phyloP scores from a whole-genome alignment of 1,284 basidiomycete species.

The Trichosporon sp. region DNA sequence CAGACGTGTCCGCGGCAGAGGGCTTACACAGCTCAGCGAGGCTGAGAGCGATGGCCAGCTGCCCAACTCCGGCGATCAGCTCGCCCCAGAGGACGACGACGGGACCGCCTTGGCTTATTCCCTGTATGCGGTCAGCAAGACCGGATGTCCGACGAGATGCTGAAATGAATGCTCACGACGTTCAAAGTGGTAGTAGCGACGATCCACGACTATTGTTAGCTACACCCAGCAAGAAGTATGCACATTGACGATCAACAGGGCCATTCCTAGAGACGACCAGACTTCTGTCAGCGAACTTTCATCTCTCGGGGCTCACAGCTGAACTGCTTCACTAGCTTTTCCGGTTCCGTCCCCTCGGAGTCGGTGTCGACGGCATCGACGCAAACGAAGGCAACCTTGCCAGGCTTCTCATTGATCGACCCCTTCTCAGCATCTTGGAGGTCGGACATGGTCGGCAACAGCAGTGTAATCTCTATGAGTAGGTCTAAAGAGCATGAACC shows the following conservation, averaged over 20 bases:
- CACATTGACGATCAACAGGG: neutral
- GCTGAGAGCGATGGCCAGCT: neutral
- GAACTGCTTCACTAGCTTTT: conserved; percentile 2
- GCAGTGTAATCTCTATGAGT: neutral
- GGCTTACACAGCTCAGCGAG: conserved; percentile 2
- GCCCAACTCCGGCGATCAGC: conserved; percentile 2
- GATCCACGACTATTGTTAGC: neutral
- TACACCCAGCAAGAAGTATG: neutral
- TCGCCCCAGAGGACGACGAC: conserved; percentile 6
- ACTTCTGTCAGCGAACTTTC: neutral
- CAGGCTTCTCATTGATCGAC: too few species aligned
- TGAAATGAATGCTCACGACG: neutral
- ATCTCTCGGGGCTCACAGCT: neutral
- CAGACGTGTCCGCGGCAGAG: neutral
- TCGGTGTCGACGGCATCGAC: neutral
- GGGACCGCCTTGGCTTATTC: neutral
- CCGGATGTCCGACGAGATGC: neutral
- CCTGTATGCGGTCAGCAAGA: neutral
- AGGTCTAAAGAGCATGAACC: too few species aligned
- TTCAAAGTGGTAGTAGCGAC: conserved; percentile 3
- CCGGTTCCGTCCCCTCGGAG: neutral
- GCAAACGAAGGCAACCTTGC: neutral
- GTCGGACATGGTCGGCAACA: neutral
- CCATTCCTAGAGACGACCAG: conserved; percentile 2
- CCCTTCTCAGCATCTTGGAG: neutral